A percentile compares a stretch with the other conserved stretches of the same genome.
phyloP scores from a whole-genome alignment of 495 filamentous ascomycete species.

The Saxispiralis lemnorum region DNA sequence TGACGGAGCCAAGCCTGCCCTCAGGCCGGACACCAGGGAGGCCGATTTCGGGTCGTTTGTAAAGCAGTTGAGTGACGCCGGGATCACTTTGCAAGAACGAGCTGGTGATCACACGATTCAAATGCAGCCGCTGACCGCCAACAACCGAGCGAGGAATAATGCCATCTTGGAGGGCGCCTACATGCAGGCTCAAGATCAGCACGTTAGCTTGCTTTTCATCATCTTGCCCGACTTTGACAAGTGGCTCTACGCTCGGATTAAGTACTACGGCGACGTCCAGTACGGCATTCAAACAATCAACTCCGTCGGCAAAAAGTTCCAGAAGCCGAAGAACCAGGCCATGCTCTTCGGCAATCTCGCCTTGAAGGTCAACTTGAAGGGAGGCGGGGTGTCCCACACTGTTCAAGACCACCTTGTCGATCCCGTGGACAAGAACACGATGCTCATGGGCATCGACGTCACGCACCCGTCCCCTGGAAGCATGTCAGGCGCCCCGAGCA shows the following conservation, averaged over 20 bases:
- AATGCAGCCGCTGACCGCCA: slow-evolving; percentile 1
- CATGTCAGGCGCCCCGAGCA: slow-evolving; percentile 40
- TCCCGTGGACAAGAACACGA: slow-evolving; percentile 41
- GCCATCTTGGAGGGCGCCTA: background rate
- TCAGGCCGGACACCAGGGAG: too few relatives aligned
- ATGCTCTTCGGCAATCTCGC: slow-evolving; percentile 59
- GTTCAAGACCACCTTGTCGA: slow-evolving; percentile 34
- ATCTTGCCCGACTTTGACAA: slow-evolving; percentile 37
- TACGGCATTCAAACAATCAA: slow-evolving; percentile 51
- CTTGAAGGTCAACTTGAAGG: slow-evolving; percentile 74
- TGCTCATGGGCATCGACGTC: slow-evolving; percentile 77
- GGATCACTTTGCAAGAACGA: too few relatives aligned
- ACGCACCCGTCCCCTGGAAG: slow-evolving; percentile 70
- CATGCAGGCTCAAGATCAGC: background rate
- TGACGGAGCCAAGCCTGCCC: too few relatives aligned
- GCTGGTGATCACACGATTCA: too few relatives aligned
- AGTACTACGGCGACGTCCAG: slow-evolving; percentile 44
- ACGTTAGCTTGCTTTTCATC: slow-evolving; percentile 40
- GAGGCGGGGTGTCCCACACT: slow-evolving; percentile 60
- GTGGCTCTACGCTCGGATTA: slow-evolving; percentile 47
- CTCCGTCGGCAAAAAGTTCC: slow-evolving; percentile 35
- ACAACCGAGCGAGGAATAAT: slow-evolving; percentile 6
- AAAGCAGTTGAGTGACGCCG: too few relatives aligned
- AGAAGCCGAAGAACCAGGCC: slow-evolving; percentile 18
- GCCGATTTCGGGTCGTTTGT: too few relatives aligned